These are phyloP conservation scores for Boechera stricta DNA, from an alignment of 345 rosid species.

Conservation along the genomic window DNA sequence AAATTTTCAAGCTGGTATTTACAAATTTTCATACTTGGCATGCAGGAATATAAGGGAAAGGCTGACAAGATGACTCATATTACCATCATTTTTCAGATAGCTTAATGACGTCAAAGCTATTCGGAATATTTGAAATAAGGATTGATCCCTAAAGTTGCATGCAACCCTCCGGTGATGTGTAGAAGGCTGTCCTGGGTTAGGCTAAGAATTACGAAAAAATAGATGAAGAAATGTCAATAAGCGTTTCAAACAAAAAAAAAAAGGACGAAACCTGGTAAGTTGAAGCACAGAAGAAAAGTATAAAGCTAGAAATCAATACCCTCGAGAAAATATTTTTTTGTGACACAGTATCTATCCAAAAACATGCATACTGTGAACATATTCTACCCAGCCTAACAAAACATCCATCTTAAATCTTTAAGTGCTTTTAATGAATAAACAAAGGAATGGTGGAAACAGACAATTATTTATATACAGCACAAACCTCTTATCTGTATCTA, in stretches of 20 bases:
- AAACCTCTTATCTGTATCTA: neutral
- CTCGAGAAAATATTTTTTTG: neutral
- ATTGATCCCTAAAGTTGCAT: slow-evolving; percentile 91
- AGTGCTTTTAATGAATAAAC: neutral
- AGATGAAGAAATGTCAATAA: slow-evolving; percentile 41
- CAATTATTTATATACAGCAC: slow-evolving; percentile 12
- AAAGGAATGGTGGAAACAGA: slow-evolving; percentile 7
- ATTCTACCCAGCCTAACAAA: slow-evolving; percentile 12
- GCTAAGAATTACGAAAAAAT: slow-evolving; percentile 56
- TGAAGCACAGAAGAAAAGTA: neutral
- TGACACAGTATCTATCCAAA: slow-evolving; percentile 14
- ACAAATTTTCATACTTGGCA: slow-evolving; percentile 17
- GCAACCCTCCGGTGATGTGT: slow-evolving; percentile 93
- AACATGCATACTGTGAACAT: neutral
- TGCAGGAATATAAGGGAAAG: slow-evolving; percentile 12
- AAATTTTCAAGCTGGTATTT: slow-evolving; percentile 13
- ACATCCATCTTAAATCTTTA: slow-evolving; percentile 5
- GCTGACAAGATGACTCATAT: slow-evolving; percentile 29
- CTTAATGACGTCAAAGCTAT: slow-evolving; percentile 84
- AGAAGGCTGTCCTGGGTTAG: slow-evolving; percentile 78
- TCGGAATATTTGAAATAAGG: slow-evolving; percentile 91
- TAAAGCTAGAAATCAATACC: neutral
- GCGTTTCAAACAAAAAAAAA: slow-evolving; percentile 5
- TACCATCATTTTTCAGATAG: slow-evolving; percentile 96
- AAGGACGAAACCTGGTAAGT: neutral